These are phyloP conservation scores for Chlamydomonas schloesseri DNA, from an alignment of 139 green algal species.

Conservation along the genomic window DNA sequence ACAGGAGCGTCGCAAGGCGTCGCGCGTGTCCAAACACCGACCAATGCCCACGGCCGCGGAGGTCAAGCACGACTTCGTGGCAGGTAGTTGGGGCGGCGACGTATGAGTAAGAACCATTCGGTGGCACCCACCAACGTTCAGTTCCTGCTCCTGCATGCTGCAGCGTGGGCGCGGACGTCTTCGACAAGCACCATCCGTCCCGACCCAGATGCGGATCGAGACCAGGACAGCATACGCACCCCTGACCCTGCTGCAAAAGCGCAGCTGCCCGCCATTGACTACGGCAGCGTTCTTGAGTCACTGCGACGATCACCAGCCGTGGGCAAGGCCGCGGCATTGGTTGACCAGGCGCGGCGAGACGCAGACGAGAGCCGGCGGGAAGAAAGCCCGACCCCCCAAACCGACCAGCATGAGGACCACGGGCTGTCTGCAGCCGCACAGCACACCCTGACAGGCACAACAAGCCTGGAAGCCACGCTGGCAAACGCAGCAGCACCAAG, in stretches of 20 bases:
- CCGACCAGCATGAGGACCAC: too few relatives aligned
- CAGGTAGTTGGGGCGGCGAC: too few relatives aligned
- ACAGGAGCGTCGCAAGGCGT: constrained; percentile 40
- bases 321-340: not conserved
- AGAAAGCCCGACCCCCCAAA: too few relatives aligned
- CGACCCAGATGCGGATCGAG: not conserved
- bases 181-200: not conserved
- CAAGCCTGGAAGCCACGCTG: too few relatives aligned
- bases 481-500: too few relatives aligned
- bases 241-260: too few relatives aligned
- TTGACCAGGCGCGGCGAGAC: not conserved
- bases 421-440: too few relatives aligned
- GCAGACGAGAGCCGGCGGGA: not conserved
- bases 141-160: too few relatives aligned
- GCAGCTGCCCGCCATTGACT: constrained; percentile 9
- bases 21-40: constrained; percentile 38
- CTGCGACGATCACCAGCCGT: not conserved
- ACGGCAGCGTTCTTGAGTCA: constrained; percentile 6
- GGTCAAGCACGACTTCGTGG: not conserved
- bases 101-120: too few relatives aligned
- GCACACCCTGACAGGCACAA: too few relatives aligned
- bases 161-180: not conserved
- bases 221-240: constrained; percentile 10
- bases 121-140: too few relatives aligned
- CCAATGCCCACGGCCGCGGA: not conserved